Base-by-base conservation (phyloP, 306 rosid species). In the Malus fusca region DNA sequence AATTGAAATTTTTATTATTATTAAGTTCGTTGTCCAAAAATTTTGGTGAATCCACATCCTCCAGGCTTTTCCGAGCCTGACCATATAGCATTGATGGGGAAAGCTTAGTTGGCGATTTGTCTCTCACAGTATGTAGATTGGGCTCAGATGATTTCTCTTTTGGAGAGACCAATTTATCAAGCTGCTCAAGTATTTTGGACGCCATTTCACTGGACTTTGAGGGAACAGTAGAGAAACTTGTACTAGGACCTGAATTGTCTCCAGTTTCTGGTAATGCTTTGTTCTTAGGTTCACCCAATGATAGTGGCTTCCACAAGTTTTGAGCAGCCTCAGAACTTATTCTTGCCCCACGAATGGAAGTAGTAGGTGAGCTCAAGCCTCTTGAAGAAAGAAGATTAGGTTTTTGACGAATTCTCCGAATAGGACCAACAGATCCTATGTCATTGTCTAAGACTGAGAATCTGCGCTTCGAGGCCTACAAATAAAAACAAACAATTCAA, bases 41-140 rank as follows among this genome's bases (percentile, higher is more conserved):
- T 77, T 86, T 92, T 28, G 92, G 80, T 10, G 98, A 89, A 80
- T 92, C 93, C 72, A 82, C 90, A 43, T 80, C 76, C 76, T 95
- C 98, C 83, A 92, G 85, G 82, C 97, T 95, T 82, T 87, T 80
- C 71, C 86, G 90, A 82, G 98, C 97, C 87, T 83, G 91, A 68
- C 98, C 95, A 69, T 44, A 84, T 67, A 92, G 80, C 95, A 94
- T 94, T 53, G 96, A 90, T 46, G 92, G 89, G 3, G 93, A 94
- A 81, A 95, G 74, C 83, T 85, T 95, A 48, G 79, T 80, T 51
- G 93, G 92, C 70, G 90, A 83, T 52, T 81, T 85, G 75, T 88
- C 87, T 69, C 70, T 83, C 79, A 79, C 53, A 67, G 73, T 37
- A 53, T 61, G 78, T 55, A 77, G 65, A 75, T 85, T 92, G 72